Conservation (phyloP, 208 protist species). For the Trypanosoma cruzi region DNA sequence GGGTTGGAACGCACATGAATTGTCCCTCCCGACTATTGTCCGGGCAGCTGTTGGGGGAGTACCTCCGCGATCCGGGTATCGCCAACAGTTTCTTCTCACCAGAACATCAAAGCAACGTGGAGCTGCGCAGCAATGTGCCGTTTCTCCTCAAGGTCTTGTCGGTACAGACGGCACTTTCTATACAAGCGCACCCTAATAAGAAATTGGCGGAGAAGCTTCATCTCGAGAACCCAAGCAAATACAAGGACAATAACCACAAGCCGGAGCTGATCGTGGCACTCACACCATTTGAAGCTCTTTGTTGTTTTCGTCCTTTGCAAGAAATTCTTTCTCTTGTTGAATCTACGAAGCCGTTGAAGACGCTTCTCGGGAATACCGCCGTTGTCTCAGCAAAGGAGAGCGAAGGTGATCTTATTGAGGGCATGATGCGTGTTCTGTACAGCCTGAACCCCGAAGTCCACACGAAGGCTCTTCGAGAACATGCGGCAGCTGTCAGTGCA, state of each 20-base stretch:
- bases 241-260: constrained; percentile 99
- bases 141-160: constrained; percentile 98
- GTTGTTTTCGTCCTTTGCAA: constrained; percentile 93
- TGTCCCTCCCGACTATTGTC: constrained; percentile 74
- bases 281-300: constrained; percentile 95
- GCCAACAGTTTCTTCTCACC: constrained; percentile 58
- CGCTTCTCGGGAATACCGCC: constrained; percentile 14
- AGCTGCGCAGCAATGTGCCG: constrained; percentile 84
- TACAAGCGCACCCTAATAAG: constrained; percentile 98
- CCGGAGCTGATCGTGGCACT: constrained; percentile 96
- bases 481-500: constrained; percentile 46
- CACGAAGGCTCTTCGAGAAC: constrained; percentile 48
- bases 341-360: constrained; percentile 44
- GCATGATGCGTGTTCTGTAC: constrained; percentile 75
- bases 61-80: constrained; percentile 46
- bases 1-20: constrained; percentile 97
- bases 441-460: constrained; percentile 35
- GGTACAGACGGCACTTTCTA: constrained; percentile 96
- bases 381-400: constrained; percentile 33
- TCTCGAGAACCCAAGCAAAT: constrained; percentile 89
- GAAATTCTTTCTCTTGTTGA: constrained; percentile 87
- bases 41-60: constrained; percentile 59
- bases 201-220: constrained; percentile 92
- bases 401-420: constrained; percentile 58
- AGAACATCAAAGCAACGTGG: constrained; percentile 34